Evolutionary conservation across 495 filamentous ascomycete species (phyloP), one percentile per base, ranked within the genome.

Genomic region (Aspergillus conjunctus): DNA sequence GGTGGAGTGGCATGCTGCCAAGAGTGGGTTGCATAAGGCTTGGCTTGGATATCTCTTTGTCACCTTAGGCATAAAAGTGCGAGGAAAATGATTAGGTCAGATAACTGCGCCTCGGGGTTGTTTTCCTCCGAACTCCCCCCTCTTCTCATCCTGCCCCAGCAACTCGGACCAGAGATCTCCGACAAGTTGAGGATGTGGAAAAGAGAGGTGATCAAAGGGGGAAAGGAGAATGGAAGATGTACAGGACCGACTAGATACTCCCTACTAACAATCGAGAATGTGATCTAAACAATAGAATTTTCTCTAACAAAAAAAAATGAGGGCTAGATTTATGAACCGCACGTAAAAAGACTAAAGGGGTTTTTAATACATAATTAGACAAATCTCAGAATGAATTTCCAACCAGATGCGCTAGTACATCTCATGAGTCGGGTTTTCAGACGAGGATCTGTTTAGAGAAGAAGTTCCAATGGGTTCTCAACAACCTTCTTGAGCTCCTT

Each of bases 401-500:
- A 31, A 56, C 55, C 63, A 61, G 54, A 62, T 62, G 66, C 58
- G 63, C 58, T 64, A 61, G 56, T 41, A 59, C 37, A 54, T 53
- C 56, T 39, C 17, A 18, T 53, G 15, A 31, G 18, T 62, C 39
- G 33, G 57, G 31, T 43, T 56, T 20, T 22, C 50, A 57, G 46
- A 51, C 46, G 46, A 51, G 56, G 17, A 43, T 17, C 26, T 59
- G 51, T 56, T 71, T 88, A 99, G 71, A 99, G 83, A 68, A 98
- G 79, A 66, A 99, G 81, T 79, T 96, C 92, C 58, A 99, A 81
- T 52, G 95, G 95, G 82, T 94, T 96, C 86, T 99, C 95, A 34
- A 98, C 82, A 54, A 93, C 88, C 85, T 92, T 93, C 88, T 98
- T 98, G 75, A 99, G 81, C 83, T 95, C 95, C 74, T 85, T 83